Conservation (phyloP, 768 basidiomycete genomes). For the Leucosporidium yakuticum region DNA sequence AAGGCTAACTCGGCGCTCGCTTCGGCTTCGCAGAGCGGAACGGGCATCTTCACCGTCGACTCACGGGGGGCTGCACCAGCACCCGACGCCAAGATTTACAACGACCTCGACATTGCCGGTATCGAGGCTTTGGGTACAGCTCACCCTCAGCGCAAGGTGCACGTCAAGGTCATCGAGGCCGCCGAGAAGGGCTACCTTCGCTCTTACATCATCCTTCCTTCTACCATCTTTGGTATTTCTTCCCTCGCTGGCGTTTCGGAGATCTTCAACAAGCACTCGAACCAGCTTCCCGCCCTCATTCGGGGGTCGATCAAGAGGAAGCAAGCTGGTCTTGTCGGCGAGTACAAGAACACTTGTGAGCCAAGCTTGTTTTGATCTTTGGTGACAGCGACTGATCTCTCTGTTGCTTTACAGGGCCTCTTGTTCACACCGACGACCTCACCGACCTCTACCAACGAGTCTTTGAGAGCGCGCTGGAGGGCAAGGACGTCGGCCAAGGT, state of each 20-base stretch:
- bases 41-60: background rate
- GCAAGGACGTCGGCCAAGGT: no score
- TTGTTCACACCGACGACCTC: no score
- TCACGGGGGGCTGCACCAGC: background rate
- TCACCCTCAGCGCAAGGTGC: conserved; percentile 9
- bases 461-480: no score
- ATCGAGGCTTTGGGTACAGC: conserved; percentile 1
- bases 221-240: conserved; percentile 28
- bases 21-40: no score
- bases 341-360: conserved; percentile 28
- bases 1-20: no score
- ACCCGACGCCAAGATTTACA: background rate
- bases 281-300: conserved; percentile 27
- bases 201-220: conserved; percentile 27
- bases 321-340: conserved; percentile 28
- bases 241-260: no score
- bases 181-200: conserved; percentile 26
- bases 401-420: no score
- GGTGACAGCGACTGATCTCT: no score
- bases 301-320: conserved; percentile 22
- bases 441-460: no score
- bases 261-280: no score
- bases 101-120: conserved; percentile 7
- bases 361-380: no score
- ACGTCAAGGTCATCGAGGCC: conserved; percentile 17